Evolutionary conservation across 768 basidiomycete species (phyloP).

Genomic region (Termitomyces sp.): DNA sequence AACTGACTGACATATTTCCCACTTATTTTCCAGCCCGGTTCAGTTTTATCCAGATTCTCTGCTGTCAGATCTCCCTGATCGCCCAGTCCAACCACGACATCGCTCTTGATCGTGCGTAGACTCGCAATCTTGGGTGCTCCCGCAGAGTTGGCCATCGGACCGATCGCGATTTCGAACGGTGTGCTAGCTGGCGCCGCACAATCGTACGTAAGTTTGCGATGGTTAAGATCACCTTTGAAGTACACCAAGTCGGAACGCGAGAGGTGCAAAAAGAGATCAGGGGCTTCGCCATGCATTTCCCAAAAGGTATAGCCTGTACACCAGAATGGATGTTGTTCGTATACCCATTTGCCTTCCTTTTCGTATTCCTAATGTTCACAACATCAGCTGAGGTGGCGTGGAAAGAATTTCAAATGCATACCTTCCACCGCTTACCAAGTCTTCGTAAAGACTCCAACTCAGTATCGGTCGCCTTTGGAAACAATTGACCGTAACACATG

Average conservation of each 20-base stretch:
- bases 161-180: slow-evolving; percentile 87
- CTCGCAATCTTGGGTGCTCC: slow-evolving; percentile 87
- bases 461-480: slow-evolving; percentile 73
- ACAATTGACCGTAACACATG: slow-evolving; percentile 89
- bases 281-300: slow-evolving; percentile 79
- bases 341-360: slow-evolving; percentile 88
- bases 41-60: slow-evolving; percentile 74
- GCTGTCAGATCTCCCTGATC: slow-evolving; percentile 62
- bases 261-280: slow-evolving; percentile 89
- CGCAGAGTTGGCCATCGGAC: slow-evolving; percentile 83
- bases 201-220: slow-evolving; percentile 86
- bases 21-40: slow-evolving; percentile 95
- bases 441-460: slow-evolving; percentile 78
- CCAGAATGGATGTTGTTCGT: slow-evolving; percentile 94
- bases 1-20: slow-evolving; percentile 82
- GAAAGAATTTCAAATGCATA: slow-evolving; percentile 19
- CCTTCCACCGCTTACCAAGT: slow-evolving; percentile 89
- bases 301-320: slow-evolving; percentile 96
- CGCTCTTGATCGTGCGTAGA: slow-evolving; percentile 89
- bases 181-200: slow-evolving; percentile 84
- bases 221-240: slow-evolving; percentile 95
- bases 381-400: not conserved
- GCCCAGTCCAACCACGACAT: slow-evolving; percentile 88
- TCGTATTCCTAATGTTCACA: slow-evolving; percentile 66
- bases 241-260: slow-evolving; percentile 85